Conservation (phyloP, 306 rosid genomes). For the Glycine tomentella region DNA sequence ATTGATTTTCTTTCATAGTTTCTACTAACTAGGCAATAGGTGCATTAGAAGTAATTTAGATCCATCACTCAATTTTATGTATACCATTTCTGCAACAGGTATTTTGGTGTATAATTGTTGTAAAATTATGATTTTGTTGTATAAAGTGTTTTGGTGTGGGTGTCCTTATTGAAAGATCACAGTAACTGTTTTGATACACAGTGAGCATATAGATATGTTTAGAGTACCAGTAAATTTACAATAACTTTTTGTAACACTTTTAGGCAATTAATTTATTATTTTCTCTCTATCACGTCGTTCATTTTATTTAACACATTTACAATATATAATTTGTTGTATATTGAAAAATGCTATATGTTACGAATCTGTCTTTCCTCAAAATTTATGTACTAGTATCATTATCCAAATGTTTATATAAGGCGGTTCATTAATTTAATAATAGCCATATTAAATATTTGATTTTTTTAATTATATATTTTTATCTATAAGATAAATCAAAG, state of each 20-base stretch:
- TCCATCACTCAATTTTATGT: neutral
- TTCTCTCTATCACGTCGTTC: neutral
- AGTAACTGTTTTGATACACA: neutral
- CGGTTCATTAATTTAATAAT: too few species aligned
- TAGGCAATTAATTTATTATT: too few species aligned
- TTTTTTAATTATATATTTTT: too few species aligned
- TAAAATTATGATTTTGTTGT: conserved; percentile 33
- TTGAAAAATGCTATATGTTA: too few species aligned
- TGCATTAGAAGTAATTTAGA: too few species aligned
- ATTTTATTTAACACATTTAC: too few species aligned
- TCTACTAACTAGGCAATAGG: neutral
- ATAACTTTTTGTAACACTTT: neutral
- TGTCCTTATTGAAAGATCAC: neutral
- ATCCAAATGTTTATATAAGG: neutral
- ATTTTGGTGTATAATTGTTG: conserved; percentile 5
- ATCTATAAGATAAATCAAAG: too few species aligned
- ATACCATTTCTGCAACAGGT: conserved; percentile 24
- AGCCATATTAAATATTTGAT: too few species aligned
- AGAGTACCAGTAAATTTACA: too few species aligned
- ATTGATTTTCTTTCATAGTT: conserved; percentile 10
- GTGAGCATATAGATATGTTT: too few species aligned
- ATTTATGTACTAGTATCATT: neutral
- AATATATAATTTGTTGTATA: neutral
- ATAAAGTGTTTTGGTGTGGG: conserved; percentile 8
- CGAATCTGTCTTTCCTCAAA: too few species aligned